Conservation (phyloP, 306 rosid species). For the Potentilla sterilis region DNA sequence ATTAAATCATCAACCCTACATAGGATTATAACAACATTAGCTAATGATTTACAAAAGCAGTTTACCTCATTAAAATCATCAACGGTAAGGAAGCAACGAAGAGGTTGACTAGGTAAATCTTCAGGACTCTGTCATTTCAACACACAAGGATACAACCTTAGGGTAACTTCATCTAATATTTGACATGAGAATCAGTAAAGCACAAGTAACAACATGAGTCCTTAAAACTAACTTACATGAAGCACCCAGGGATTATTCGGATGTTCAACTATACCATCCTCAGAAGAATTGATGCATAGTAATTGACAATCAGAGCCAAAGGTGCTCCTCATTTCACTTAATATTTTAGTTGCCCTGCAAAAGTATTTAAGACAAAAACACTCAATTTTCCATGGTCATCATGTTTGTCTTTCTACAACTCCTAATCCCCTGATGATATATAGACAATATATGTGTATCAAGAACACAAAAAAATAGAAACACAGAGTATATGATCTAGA, state of each 20-base stretch:
- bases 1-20: slow-evolving; percentile 20
- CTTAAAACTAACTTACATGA: slow-evolving; percentile 51
- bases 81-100: slow-evolving; percentile 68
- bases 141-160: slow-evolving; percentile 38
- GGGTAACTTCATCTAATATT: slow-evolving; percentile 22
- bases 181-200: slow-evolving; percentile 25
- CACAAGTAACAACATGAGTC: slow-evolving; percentile 1
- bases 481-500: background rate
- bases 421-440: background rate
- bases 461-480: background rate
- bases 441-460: background rate
- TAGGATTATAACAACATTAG: slow-evolving; percentile 22
- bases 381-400: background rate
- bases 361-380: slow-evolving; percentile 27
- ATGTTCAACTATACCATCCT: slow-evolving; percentile 51
- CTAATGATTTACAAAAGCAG: slow-evolving; percentile 22
- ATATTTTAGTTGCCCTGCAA: slow-evolving; percentile 69
- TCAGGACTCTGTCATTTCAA: slow-evolving; percentile 60
- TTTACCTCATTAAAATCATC: slow-evolving; percentile 73
- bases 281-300: slow-evolving; percentile 81
- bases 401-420: background rate
- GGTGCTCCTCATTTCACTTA: slow-evolving; percentile 75
- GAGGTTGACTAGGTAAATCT: slow-evolving; percentile 46
- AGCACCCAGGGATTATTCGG: slow-evolving; percentile 79
- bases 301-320: slow-evolving; percentile 79